Evolutionary conservation across 2,329 filamentous ascomycete species (phyloP).

Genomic region (Sarocladium kiliense): DNA sequence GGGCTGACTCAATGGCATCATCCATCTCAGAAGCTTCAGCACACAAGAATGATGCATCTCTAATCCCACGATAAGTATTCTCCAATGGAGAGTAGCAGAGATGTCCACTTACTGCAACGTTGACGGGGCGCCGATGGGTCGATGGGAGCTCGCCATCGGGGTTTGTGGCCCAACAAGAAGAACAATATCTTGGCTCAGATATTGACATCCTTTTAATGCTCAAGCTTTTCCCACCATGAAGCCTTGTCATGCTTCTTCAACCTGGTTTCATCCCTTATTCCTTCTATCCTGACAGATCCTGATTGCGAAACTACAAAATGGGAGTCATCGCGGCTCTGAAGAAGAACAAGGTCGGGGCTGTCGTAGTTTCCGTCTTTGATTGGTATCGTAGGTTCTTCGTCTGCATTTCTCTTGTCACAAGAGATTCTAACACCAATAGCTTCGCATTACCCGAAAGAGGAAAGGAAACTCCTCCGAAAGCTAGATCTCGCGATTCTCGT

Average conservation of each 20-base stretch:
- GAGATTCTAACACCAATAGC: slow-evolving; percentile 11
- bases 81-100: not conserved
- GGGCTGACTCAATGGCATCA: not conserved
- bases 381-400: slow-evolving; percentile 20
- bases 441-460: slow-evolving; percentile 19
- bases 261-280: not conserved
- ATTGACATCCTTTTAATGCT: no score
- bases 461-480: slow-evolving; percentile 20
- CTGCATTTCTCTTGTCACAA: not conserved
- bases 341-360: slow-evolving; percentile 18
- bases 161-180: not conserved
- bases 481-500: slow-evolving; percentile 20
- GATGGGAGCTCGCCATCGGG: not conserved
- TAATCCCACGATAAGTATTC: not conserved
- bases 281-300: not conserved
- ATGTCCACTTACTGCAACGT: not conserved
- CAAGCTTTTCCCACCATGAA: no score
- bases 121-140: not conserved
- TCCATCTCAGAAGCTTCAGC: not conserved
- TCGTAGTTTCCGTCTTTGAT: slow-evolving; percentile 22
- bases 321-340: slow-evolving; percentile 13
- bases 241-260: no score
- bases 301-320: slow-evolving; percentile 5
- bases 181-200: no score
- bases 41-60: not conserved